These are phyloP conservation scores for Dovyalis caffra DNA, from an alignment of 345 rosid genomes.

Conservation along the genomic window DNA sequence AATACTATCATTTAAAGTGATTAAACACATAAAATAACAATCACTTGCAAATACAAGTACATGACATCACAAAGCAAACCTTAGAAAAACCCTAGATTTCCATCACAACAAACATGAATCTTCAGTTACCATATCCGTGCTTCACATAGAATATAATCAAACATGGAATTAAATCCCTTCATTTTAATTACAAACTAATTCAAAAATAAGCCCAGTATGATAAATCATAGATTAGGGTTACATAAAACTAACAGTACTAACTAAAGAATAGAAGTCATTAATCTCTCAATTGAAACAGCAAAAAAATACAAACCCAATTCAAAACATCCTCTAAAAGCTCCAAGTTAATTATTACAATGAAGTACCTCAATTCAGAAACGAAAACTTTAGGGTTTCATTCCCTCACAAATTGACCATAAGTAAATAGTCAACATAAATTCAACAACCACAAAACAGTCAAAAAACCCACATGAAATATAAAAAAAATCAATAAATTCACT, in stretches of 20 bases:
- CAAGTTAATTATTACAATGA: conserved; percentile 13
- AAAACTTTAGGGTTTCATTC: conserved; percentile 47
- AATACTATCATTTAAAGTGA: conserved; percentile 6
- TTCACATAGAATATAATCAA: conserved; percentile 14
- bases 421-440: conserved; percentile 35
- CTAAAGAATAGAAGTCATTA: conserved; percentile 2
- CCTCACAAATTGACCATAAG: conserved; percentile 26
- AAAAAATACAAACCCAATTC: conserved; percentile 24
- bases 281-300: conserved; percentile 12
- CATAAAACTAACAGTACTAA: conserved; percentile 6
- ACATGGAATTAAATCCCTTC: conserved; percentile 15
- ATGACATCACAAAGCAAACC: conserved; percentile 20
- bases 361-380: conserved; percentile 20
- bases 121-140: conserved; percentile 12
- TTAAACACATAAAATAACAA: conserved; percentile 56
- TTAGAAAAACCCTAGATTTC: conserved; percentile 46
- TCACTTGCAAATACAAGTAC: conserved; percentile 12
- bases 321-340: conserved; percentile 19
- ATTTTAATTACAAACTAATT: conserved; percentile 22
- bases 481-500: conserved; percentile 38
- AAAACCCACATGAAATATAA: conserved; percentile 34
- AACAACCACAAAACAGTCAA: conserved; percentile 21
- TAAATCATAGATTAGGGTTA: conserved; percentile 46
- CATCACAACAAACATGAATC: conserved; percentile 27
- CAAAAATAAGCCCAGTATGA: conserved; percentile 21